These are phyloP conservation scores for Skeletonema grethae DNA, from an alignment of 108 stramenopile species.

Conservation along the genomic window DNA sequence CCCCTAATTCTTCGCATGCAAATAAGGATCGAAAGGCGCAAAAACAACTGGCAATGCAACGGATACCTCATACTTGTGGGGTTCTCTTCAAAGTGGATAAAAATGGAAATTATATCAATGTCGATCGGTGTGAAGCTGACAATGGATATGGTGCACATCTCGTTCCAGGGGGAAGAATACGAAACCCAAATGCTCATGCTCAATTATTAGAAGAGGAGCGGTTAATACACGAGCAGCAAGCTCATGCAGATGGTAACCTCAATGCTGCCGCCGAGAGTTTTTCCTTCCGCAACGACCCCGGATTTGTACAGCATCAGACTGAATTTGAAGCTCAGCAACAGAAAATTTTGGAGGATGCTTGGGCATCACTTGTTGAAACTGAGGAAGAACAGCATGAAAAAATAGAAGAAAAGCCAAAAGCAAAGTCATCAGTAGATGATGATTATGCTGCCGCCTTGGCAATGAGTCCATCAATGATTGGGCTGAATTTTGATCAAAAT, in stretches of 20 bases:
- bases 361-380: conserved; percentile 60
- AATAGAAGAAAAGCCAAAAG: conserved; percentile 2
- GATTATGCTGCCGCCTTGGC: conserved; percentile 79
- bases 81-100: conserved; percentile 75
- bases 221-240: neutral
- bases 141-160: conserved; percentile 82
- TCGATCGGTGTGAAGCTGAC: conserved; percentile 81
- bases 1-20: conserved; percentile 1
- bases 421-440: conserved; percentile 49
- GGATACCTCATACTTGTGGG: conserved; percentile 78
- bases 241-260: neutral
- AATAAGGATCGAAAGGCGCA: conserved; percentile 5
- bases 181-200: conserved; percentile 67
- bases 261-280: conserved; percentile 26
- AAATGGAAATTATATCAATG: conserved; percentile 65
- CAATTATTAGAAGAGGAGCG: conserved; percentile 48
- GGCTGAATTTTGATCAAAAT: conserved; percentile 80
- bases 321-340: conserved; percentile 50
- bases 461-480: conserved; percentile 68
- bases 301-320: conserved; percentile 40
- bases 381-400: conserved; percentile 65
- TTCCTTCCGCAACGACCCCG: conserved; percentile 40
- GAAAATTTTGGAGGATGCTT: conserved; percentile 55
- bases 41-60: conserved; percentile 5
- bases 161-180: conserved; percentile 79